Percentiles rank a stretch among this genome's conserved stretches.
Conservation (phyloP, 179 eudicot species). For the Heliamphora pulchella region DNA sequence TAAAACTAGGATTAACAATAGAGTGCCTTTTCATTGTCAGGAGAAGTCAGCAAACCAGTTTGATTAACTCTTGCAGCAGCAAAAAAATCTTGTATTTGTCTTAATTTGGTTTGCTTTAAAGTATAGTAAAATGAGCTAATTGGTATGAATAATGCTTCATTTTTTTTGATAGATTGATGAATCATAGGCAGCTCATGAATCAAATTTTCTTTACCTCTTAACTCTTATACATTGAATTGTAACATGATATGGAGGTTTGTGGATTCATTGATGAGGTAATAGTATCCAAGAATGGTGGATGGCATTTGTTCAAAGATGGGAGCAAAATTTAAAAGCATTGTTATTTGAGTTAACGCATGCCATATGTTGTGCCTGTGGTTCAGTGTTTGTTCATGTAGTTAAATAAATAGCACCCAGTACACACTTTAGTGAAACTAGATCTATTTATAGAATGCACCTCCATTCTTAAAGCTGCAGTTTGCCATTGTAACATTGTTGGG, state of each 20-base stretch:
- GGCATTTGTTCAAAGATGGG: neutral
- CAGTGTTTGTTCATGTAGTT: neutral
- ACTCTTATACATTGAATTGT: neutral
- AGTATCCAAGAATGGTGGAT: constrained; percentile 7
- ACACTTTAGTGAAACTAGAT: neutral
- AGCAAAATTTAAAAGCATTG: neutral
- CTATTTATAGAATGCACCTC: neutral
- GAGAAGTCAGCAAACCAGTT: neutral
- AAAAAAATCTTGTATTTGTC: neutral
- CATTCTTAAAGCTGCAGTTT: neutral
- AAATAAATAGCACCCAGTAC: neutral
- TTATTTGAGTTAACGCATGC: neutral
- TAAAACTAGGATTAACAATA: neutral
- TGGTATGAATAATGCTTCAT: neutral
- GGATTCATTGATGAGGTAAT: neutral
- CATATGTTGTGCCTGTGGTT: neutral
- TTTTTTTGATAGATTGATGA: neutral
- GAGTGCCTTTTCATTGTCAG: too few relatives aligned
- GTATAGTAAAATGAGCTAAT: neutral
- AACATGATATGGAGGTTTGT: neutral
- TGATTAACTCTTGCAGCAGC: neutral
- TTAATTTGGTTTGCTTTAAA: neutral
- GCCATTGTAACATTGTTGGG: neutral
- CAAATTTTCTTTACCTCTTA: neutral
- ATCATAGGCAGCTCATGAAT: neutral